A percentile compares a stretch with the other conserved stretches of the same genome.
These are phyloP conservation scores for Calonectria pteridis DNA, from an alignment of 2,329 filamentous ascomycete genomes.

Conservation along the genomic window DNA sequence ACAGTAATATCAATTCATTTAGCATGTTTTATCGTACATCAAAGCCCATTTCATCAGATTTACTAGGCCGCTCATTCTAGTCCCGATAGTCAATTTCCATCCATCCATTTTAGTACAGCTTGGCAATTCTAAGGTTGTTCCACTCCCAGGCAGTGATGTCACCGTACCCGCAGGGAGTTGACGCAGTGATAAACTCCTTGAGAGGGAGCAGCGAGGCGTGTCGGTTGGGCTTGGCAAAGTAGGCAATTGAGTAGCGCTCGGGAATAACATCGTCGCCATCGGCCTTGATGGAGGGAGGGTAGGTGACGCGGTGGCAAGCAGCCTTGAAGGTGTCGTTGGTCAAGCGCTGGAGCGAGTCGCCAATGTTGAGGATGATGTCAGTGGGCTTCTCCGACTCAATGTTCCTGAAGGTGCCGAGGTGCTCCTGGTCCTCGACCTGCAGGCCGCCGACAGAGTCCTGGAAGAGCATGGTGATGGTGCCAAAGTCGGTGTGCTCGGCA, in stretches of 20 bases:
- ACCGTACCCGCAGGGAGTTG: constrained; percentile 42
- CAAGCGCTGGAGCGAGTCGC: constrained; percentile 54
- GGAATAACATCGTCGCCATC: constrained; percentile 40
- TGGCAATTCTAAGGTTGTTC: constrained; percentile 44
- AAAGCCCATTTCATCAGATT: background rate
- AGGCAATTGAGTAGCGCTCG: constrained; percentile 43
- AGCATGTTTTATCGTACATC: background rate
- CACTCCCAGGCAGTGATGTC: constrained; percentile 51
- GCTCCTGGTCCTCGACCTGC: constrained; percentile 44
- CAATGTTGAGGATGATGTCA: constrained; percentile 55
- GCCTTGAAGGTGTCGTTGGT: constrained; percentile 52
- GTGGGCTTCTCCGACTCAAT: constrained; percentile 40
- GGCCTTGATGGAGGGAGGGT: constrained; percentile 40
- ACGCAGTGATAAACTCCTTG: constrained; percentile 46
- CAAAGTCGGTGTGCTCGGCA: constrained; percentile 50
- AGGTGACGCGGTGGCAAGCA: constrained; percentile 50
- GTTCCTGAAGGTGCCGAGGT: constrained; percentile 40
- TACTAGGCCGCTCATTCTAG: background rate
- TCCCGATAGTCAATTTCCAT: background rate
- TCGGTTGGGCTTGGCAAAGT: constrained; percentile 49
- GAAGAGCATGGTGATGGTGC: constrained; percentile 49
- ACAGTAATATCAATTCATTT: background rate
- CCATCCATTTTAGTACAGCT: constrained; percentile 30
- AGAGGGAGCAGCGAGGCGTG: constrained; percentile 44
- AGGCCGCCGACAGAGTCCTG: constrained; percentile 47